These are phyloP conservation scores for Vitis vinifera DNA, from an alignment of 164 flowering plant genomes.

Conservation along the genomic window DNA sequence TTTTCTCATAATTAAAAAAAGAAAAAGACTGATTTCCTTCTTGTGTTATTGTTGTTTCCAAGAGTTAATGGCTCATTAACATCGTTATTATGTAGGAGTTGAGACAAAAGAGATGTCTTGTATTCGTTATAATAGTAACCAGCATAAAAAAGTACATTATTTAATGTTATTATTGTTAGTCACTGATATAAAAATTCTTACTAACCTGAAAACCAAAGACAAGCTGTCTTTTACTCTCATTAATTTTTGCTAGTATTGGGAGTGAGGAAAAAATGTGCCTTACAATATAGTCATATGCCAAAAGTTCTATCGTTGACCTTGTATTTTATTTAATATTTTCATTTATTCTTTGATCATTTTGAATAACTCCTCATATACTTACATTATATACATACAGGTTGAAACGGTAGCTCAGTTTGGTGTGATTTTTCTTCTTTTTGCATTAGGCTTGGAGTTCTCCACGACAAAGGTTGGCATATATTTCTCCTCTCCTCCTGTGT, in stretches of 20 bases:
- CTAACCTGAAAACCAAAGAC: no score
- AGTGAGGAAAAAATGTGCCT: no score
- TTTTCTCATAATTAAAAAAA: neutral
- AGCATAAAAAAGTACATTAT: no score
- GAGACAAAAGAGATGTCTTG: no score
- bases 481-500: slow-evolving; percentile 1
- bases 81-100: neutral
- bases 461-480: slow-evolving; percentile 62
- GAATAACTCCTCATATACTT: neutral
- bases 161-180: no score
- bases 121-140: no score
- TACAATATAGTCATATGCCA: no score
- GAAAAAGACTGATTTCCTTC: no score
- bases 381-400: slow-evolving; percentile 51
- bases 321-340: neutral
- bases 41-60: neutral
- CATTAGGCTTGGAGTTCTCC: slow-evolving; percentile 95
- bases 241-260: no score
- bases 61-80: neutral
- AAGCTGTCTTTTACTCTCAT: no score
- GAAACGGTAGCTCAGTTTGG: slow-evolving; percentile 99
- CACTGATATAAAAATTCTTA: no score
- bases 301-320: no score
- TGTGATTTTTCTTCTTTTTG: slow-evolving; percentile 97
- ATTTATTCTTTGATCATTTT: neutral